These are phyloP conservation scores for Taxillus chinensis DNA, from an alignment of 164 flowering plant species.

Conservation along the genomic window DNA sequence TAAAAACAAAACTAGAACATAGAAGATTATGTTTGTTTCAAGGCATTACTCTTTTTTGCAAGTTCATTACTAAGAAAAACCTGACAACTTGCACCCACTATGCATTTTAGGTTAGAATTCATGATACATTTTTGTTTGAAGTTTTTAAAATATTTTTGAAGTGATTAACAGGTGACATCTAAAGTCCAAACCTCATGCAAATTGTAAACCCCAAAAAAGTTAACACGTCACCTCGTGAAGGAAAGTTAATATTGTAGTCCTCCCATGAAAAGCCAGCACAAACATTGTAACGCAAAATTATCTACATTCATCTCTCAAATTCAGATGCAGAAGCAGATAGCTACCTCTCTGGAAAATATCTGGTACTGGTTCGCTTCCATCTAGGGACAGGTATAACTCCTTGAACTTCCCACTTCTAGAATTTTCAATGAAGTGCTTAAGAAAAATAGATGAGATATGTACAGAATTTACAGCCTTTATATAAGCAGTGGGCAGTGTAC, in stretches of 20 bases:
- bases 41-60: too few relatives aligned
- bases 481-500: slow-evolving; percentile 25
- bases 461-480: slow-evolving; percentile 72
- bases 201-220: too few relatives aligned
- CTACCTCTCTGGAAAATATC: slow-evolving; percentile 39
- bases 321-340: neutral
- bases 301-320: too few relatives aligned
- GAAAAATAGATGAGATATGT: slow-evolving; percentile 64
- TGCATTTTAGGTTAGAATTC: too few relatives aligned
- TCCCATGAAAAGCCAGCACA: neutral
- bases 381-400: slow-evolving; percentile 57
- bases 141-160: too few relatives aligned
- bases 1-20: neutral
- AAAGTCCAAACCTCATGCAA: too few relatives aligned
- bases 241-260: neutral
- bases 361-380: slow-evolving; percentile 52
- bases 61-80: too few relatives aligned
- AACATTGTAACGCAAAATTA: neutral
- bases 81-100: too few relatives aligned
- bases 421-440: slow-evolving; percentile 79
- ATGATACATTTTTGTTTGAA: too few relatives aligned
- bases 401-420: slow-evolving; percentile 47
- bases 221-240: too few relatives aligned
- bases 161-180: too few relatives aligned
- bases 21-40: too few relatives aligned